Conservation (phyloP, 192 early-diverging fungal species). For the Mortierella antarctica region DNA sequence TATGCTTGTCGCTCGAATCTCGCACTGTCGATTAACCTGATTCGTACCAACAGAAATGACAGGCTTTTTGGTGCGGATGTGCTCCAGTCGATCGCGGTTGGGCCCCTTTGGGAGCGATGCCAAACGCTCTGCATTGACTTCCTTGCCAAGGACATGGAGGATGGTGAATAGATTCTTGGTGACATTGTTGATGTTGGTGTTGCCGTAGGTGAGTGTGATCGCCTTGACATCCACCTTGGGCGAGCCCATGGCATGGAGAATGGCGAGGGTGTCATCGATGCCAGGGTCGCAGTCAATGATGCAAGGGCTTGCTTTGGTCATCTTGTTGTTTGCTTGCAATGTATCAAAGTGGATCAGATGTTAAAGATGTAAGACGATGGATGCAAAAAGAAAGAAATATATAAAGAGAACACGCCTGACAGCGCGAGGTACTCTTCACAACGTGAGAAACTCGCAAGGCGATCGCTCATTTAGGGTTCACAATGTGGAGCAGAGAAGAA, state of each 20-base stretch:
- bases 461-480: too few species aligned
- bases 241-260: slow-evolving; percentile 58
- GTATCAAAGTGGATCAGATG: neutral
- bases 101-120: slow-evolving; percentile 12
- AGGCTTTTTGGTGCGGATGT: slow-evolving; percentile 32
- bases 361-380: neutral
- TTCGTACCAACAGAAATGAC: slow-evolving; percentile 56
- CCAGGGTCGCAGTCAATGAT: slow-evolving; percentile 55
- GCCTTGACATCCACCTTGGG: slow-evolving; percentile 58
- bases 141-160: slow-evolving; percentile 54
- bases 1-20: neutral
- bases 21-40: neutral
- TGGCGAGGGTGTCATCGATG: slow-evolving; percentile 63
- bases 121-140: slow-evolving; percentile 22
- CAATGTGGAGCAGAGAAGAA: too few species aligned
- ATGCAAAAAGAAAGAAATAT: slow-evolving; percentile 3
- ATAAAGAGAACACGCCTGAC: too few species aligned
- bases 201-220: slow-evolving; percentile 60
- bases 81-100: slow-evolving; percentile 21
- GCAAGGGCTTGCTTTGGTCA: slow-evolving; percentile 22
- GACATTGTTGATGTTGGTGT: slow-evolving; percentile 48
- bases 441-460: too few species aligned
- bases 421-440: too few species aligned
- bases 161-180: slow-evolving; percentile 58
- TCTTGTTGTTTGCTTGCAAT: neutral